These are phyloP conservation scores for Leavenworthia alabamica DNA, from an alignment of 345 rosid species.

Conservation along the genomic window DNA sequence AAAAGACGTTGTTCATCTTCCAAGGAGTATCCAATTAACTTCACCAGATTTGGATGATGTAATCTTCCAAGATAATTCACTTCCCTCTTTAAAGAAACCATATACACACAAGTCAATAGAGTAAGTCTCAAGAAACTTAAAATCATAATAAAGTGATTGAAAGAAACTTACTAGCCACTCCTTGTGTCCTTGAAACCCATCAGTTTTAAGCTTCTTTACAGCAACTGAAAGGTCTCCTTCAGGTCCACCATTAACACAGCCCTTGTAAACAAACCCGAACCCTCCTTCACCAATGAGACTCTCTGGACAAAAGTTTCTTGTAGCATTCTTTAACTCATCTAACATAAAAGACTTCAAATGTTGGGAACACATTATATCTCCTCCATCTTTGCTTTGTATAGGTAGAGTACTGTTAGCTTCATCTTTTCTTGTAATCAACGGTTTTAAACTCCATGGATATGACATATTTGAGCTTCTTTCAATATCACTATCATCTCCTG, in stretches of 20 bases:
- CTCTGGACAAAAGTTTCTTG: constrained; percentile 56
- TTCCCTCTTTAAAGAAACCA: constrained; percentile 48
- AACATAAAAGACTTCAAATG: constrained; percentile 49
- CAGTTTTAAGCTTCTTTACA: constrained; percentile 64
- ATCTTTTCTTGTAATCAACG: constrained; percentile 5
- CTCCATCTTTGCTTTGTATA: constrained; percentile 39
- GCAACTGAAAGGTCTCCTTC: constrained; percentile 54
- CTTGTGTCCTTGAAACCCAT: constrained; percentile 77
- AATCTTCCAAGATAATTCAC: constrained; percentile 64
- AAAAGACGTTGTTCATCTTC: constrained; percentile 62
- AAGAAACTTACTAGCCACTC: constrained; percentile 71
- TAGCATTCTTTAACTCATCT: constrained; percentile 53
- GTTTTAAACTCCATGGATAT: constrained; percentile 28
- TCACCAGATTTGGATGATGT: constrained; percentile 75
- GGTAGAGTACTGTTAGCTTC: constrained; percentile 25
- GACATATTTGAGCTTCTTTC: constrained; percentile 15
- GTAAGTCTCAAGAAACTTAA: not conserved
- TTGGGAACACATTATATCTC: constrained; percentile 43
- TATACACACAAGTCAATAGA: not conserved
- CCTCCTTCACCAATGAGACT: constrained; percentile 87
- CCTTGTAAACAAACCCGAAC: constrained; percentile 75
- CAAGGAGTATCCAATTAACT: constrained; percentile 63
- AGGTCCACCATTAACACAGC: constrained; percentile 57
- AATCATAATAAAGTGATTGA: not conserved
- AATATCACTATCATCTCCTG: constrained; percentile 8